phyloP scores from a whole-genome alignment of 805 yeast species.

The Metahyphopichia silvanorum region DNA sequence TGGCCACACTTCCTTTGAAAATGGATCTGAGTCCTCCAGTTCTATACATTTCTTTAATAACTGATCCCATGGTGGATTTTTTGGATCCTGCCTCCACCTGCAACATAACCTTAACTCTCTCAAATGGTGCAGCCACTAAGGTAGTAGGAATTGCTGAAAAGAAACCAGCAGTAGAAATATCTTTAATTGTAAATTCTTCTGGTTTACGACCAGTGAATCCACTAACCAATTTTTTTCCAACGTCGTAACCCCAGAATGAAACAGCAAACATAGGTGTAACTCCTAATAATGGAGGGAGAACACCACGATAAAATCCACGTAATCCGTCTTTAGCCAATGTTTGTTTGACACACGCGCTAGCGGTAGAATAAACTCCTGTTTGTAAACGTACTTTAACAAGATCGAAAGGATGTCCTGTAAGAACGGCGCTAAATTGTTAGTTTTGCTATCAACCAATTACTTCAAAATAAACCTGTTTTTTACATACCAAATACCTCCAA shows the following conservation, averaged over 20 bases:
- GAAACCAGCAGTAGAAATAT: slow-evolving; percentile 90
- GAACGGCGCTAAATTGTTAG: slow-evolving; percentile 60
- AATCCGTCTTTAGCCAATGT: slow-evolving; percentile 75
- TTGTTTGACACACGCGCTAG: slow-evolving; percentile 63
- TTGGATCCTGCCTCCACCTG: slow-evolving; percentile 61
- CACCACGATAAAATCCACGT: slow-evolving; percentile 87
- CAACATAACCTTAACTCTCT: slow-evolving; percentile 89
- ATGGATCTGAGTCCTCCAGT: slow-evolving; percentile 83
- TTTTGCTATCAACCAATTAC: slow-evolving; percentile 1
- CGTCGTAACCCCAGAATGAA: slow-evolving; percentile 96
- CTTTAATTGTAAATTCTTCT: slow-evolving; percentile 53
- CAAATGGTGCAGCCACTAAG: slow-evolving; percentile 95
- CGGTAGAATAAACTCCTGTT: slow-evolving; percentile 66
- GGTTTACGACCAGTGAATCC: slow-evolving; percentile 35
- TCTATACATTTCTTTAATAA: slow-evolving; percentile 62
- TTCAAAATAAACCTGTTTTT: background rate
- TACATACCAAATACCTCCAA: slow-evolving; percentile 75
- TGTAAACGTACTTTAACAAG: slow-evolving; percentile 89
- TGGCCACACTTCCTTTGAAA: slow-evolving; percentile 88
- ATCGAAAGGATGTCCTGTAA: slow-evolving; percentile 97
- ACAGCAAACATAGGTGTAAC: slow-evolving; percentile 99
- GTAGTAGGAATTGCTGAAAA: slow-evolving; percentile 94
- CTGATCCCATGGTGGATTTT: slow-evolving; percentile 51
- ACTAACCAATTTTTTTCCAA: slow-evolving; percentile 77
- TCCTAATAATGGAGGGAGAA: slow-evolving; percentile 89